A percentile compares a stretch with the other conserved stretches of the same genome.
Conservation (phyloP, 208 protist genomes). For the Sergeia podlipaevii region DNA sequence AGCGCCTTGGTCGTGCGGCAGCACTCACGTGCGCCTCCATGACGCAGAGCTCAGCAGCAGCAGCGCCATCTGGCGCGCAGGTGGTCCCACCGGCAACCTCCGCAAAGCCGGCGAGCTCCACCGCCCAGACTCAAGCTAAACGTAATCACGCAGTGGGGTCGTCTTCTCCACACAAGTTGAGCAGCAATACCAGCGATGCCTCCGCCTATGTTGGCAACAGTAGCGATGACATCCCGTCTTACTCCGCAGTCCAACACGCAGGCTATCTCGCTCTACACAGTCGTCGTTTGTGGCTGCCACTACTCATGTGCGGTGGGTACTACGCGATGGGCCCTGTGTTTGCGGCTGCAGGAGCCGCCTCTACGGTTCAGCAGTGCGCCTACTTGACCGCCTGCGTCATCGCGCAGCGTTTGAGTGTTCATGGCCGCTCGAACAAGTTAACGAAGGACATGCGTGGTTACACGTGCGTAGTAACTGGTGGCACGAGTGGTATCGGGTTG, state of each 20-base stretch:
- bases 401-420: conserved; percentile 57
- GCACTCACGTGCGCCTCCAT: too few species aligned
- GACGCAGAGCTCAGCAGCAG: too few species aligned
- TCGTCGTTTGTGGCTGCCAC: conserved; percentile 61
- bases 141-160: too few species aligned
- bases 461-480: conserved; percentile 70
- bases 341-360: conserved; percentile 10
- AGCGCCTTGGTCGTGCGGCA: too few species aligned
- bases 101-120: too few species aligned
- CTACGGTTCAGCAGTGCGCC: conserved; percentile 21
- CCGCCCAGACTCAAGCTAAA: too few species aligned
- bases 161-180: conserved; percentile 64
- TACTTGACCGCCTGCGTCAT: conserved; percentile 52
- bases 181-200: conserved; percentile 54
- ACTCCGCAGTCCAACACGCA: conserved; percentile 39
- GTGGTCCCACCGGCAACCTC: too few species aligned
- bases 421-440: conserved; percentile 39
- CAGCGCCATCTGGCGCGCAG: too few species aligned
- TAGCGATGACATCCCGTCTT: conserved; percentile 52
- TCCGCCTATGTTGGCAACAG: conserved; percentile 33
- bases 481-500: conserved; percentile 71
- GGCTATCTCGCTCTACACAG: conserved; percentile 60
- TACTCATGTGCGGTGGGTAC: conserved; percentile 38
- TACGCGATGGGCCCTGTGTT: conserved; percentile 20
- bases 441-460: conserved; percentile 54